Evolutionary conservation across 2,329 filamentous ascomycete genomes (phyloP), one percentile per base, ranked within the genome.

Genomic region (Blastomyces gilchristii): DNA sequence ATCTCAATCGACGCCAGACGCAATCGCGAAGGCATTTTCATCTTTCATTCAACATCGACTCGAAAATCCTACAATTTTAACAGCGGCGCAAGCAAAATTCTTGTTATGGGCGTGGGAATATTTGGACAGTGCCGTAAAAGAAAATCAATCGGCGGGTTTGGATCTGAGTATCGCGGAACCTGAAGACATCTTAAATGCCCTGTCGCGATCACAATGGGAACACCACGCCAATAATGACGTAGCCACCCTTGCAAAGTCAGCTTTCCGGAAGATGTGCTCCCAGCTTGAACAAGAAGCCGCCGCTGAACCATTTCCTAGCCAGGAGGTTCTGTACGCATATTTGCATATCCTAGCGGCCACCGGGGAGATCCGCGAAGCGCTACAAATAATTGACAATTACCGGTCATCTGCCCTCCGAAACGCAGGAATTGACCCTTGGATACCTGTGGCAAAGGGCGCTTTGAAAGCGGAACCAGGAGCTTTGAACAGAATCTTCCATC

Each of bases 1-100:
- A 60, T 79, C 86, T 45, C 83, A 90, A 43, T 82, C 90, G 18
- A 74, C 83, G 0, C 77, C 80, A 2, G 73, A 80, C n/a, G 84
- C 89, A 43, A 78, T 96, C 2, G 75, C 84, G 0, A 78, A 82
- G 45, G 89, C 88, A 5, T 87, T 89, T 73, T 80, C 77, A 62
- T 76, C 80, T 11, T 86, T 92, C 67, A 86, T 93, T 68, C 71
- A 77, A 22, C 80, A 71, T 82, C 88, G 74, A 66, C 78, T 63
- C 68, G 76, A 69, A 75, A 78, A 65, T 70, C 78, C 67, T 70
- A 81, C 65, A 68, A 80, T 60, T 70, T 90, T 72, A 85, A 90
- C 74, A 80, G 84, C 68, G 81, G 86, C 52, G 63, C 87, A 94
- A 69, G 87, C 88, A 0, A 74, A 80, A n/a, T 78, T 85, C 68